Conservation (phyloP, 2,329 filamentous ascomycete genomes). For the Colletotrichum filicis region DNA sequence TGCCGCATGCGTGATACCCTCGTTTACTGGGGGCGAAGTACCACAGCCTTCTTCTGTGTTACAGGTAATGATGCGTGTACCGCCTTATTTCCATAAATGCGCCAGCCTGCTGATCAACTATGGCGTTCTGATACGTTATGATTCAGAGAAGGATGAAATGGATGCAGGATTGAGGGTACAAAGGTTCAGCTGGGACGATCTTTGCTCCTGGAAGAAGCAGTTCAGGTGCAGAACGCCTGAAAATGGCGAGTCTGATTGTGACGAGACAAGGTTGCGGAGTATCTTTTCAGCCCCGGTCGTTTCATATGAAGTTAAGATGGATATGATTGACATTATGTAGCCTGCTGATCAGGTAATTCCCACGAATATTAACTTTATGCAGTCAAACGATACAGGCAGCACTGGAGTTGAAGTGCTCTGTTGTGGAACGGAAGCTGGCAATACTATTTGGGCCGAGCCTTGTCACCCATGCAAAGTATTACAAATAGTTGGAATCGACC, state of each 20-base stretch:
- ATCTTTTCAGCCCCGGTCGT: neutral
- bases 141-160: neutral
- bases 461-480: neutral
- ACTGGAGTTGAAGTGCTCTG: too few species aligned
- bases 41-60: neutral
- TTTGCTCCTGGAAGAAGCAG: neutral
- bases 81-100: neutral
- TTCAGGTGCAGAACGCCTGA: neutral
- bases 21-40: neutral
- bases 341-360: too few species aligned
- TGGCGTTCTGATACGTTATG: neutral
- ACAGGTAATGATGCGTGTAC: neutral
- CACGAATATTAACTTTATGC: too few species aligned
- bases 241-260: neutral
- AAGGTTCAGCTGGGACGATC: neutral
- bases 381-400: too few species aligned
- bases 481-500: neutral
- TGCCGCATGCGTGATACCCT: neutral
- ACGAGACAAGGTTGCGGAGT: neutral
- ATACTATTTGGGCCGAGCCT: neutral
- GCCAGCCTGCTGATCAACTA: neutral
- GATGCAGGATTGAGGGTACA: neutral
- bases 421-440: too few species aligned
- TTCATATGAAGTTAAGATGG: too few species aligned
- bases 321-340: too few species aligned